These are phyloP conservation scores for Elongisporangium undulatum DNA, from an alignment of 352 stramenopile species.

Conservation along the genomic window DNA sequence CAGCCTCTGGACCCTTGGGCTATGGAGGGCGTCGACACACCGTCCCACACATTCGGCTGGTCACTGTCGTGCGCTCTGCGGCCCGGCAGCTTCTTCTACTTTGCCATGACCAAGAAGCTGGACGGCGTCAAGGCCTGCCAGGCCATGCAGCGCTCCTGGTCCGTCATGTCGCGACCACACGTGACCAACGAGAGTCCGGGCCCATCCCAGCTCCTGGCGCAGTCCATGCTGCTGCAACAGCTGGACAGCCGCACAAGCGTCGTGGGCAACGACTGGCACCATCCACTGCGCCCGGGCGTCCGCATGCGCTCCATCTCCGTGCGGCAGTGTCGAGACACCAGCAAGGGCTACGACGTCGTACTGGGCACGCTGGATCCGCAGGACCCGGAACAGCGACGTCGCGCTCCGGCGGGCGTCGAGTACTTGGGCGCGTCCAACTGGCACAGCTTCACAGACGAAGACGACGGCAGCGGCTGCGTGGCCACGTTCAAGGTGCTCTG, in stretches of 20 bases:
- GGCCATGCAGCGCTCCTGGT: slow-evolving; percentile 39
- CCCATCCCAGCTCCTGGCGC: slow-evolving; percentile 27
- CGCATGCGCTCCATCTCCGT: slow-evolving; percentile 42
- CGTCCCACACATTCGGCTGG: slow-evolving; percentile 37
- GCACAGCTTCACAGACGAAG: slow-evolving; percentile 33
- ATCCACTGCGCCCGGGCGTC: slow-evolving; percentile 39
- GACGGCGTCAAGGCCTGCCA: slow-evolving; percentile 26
- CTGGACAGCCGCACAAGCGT: slow-evolving; percentile 51
- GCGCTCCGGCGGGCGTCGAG: slow-evolving; percentile 28
- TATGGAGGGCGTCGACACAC: neutral
- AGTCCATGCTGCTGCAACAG: slow-evolving; percentile 35
- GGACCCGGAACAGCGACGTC: slow-evolving; percentile 26
- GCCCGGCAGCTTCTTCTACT: slow-evolving; percentile 31
- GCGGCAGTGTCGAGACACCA: slow-evolving; percentile 42
- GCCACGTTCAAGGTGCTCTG: slow-evolving; percentile 32
- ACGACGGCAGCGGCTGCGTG: slow-evolving; percentile 17
- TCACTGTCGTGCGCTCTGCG: slow-evolving; percentile 36
- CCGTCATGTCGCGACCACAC: slow-evolving; percentile 5
- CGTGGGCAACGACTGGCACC: slow-evolving; percentile 32
- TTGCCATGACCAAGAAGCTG: slow-evolving; percentile 48
- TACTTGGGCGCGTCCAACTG: slow-evolving; percentile 50
- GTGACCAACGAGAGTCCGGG: neutral
- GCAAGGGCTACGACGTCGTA: slow-evolving; percentile 49
- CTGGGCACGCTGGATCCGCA: slow-evolving; percentile 53
- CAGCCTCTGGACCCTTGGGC: neutral